phyloP scores from a whole-genome alignment of 2,329 filamentous ascomycete genomes.

The Lithohypha guttulata region DNA sequence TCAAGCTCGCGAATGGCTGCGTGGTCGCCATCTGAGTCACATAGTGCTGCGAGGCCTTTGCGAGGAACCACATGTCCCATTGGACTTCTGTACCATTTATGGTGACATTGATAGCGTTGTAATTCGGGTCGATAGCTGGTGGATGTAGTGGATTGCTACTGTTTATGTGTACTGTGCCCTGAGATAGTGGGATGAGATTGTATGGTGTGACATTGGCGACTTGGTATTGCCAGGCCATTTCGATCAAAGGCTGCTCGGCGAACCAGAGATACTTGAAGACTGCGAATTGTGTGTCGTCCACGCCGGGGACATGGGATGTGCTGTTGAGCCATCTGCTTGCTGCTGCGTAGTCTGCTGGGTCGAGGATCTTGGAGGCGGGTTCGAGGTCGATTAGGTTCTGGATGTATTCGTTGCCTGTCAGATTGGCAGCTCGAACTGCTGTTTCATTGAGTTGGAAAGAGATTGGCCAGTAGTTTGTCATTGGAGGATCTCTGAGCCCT shows the following conservation, averaged over 20 bases:
- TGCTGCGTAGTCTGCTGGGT: neutral
- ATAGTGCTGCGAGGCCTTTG: neutral
- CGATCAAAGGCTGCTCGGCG: neutral
- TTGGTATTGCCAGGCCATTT: neutral
- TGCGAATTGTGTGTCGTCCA: slow-evolving; percentile 1
- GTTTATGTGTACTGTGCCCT: slow-evolving; percentile 32
- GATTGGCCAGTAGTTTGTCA: slow-evolving; percentile 3
- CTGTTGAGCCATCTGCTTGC: neutral
- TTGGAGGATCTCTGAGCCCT: slow-evolving; percentile 25
- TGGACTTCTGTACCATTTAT: neutral
- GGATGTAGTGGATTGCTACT: slow-evolving; percentile 26
- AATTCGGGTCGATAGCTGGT: slow-evolving; percentile 34
- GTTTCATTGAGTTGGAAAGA: slow-evolving; percentile 2
- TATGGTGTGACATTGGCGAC: neutral
- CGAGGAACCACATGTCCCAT: slow-evolving; percentile 2
- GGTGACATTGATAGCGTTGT: neutral
- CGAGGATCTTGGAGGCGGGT: neutral
- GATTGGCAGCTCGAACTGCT: neutral
- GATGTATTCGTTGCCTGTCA: neutral
- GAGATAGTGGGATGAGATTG: slow-evolving; percentile 26
- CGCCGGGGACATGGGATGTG: neutral
- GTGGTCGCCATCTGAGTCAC: neutral
- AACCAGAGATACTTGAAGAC: slow-evolving; percentile 2
- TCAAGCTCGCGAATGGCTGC: slow-evolving; percentile 16
- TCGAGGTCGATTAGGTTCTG: slow-evolving; percentile 3